Base-by-base conservation (phyloP, 2,329 filamentous ascomycete species). In the Scedosporium aurantiacum region DNA sequence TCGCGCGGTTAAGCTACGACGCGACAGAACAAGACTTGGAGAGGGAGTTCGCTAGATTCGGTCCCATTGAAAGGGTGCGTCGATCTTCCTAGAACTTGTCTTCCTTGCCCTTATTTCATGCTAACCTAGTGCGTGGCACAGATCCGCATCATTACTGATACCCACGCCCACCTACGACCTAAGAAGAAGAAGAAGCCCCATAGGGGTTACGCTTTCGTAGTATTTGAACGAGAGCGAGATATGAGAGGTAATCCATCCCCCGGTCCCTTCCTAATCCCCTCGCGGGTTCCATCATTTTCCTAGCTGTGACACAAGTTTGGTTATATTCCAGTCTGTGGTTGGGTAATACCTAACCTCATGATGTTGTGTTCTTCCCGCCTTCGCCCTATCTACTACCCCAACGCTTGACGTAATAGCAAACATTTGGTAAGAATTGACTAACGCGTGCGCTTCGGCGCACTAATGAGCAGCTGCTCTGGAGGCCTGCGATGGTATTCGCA, bases 221-320 rank as follows among this genome's bases (percentile, higher is more conserved):
- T 97, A 61, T 99, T 93, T 72, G 93, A 97, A 76, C 88, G 90
- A 73, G 94, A 97, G 77, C 92, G 93, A 76, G 94, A 97, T 73
- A 97, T 97, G 92, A 95, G 95, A 91, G 91, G 92, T 97, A 95
- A 78, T 75, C 75, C 72, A 71, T 73, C 73, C 76, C 65, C 56
- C 7, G 10, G 28, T 32, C 57, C 63, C 54, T 58, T 55, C 54
- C 57, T 63, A 66, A 63, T 62, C 41, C 61, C 54, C 63, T 41
- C 21, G 23, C 57, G 25, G n/a, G 28, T 60, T 50, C 50, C 25
- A 18, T 47, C 41, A 41, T 28, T 43, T 28, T 58, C 28, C 41
- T 52, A n/a, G 27, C n/a, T 55, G 28, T 54, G 47, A 43, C 58
- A 47, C 16, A 52, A 45, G 5, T 21, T 18, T 52, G 47, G 47